Percentiles rank a stretch among this genome's conserved stretches.
Conservation (phyloP, 805 yeast genomes). For the Metschnikowia cubensis region DNA sequence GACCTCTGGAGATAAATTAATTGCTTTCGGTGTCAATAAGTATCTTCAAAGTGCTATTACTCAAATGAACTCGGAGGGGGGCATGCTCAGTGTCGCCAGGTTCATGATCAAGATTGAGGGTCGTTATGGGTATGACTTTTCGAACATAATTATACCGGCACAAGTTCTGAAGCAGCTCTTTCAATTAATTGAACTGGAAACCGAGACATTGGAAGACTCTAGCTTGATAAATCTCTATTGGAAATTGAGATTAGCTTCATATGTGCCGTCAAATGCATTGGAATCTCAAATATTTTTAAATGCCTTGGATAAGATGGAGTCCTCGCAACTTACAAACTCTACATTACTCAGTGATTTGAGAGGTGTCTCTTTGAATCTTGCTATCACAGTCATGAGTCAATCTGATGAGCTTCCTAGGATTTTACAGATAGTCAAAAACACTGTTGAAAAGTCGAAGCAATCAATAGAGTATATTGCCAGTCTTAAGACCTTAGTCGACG, state of each 20-base stretch:
- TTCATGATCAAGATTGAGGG: background rate
- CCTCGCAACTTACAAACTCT: background rate
- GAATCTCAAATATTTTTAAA: background rate
- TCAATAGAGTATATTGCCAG: background rate
- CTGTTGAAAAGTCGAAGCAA: background rate
- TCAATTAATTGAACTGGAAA: background rate
- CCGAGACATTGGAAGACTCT: background rate
- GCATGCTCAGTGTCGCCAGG: slow-evolving; percentile 6
- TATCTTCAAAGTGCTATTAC: slow-evolving; percentile 49
- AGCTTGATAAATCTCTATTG: slow-evolving; percentile 1
- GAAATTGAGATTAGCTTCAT: background rate
- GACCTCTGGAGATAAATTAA: slow-evolving; percentile 41
- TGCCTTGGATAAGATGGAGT: background rate
- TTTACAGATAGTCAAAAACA: background rate
- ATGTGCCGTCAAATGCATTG: background rate
- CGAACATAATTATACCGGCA: background rate
- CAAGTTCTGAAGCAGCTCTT: background rate
- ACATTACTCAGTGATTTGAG: background rate
- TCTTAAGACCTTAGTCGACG: background rate
- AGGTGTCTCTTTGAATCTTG: background rate
- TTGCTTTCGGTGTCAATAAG: slow-evolving; percentile 40
- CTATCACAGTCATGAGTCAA: background rate
- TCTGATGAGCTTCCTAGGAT: background rate
- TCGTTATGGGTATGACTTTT: background rate
- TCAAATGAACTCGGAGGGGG: slow-evolving; percentile 13